Conservation (phyloP, 164 flowering plant species). For the Amborella trichopoda region DNA sequence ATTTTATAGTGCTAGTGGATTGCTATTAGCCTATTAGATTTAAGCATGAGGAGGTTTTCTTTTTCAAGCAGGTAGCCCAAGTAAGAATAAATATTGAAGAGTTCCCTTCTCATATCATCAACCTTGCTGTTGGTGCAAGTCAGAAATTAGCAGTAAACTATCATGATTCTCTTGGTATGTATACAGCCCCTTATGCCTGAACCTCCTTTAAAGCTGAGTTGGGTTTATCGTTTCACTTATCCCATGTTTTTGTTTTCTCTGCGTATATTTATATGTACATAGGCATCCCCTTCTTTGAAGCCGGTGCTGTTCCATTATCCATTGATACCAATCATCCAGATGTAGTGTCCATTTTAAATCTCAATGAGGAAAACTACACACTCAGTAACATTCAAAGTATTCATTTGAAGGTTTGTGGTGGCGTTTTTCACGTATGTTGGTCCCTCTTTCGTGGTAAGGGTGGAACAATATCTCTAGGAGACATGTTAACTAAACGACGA, state of each 20-base stretch:
- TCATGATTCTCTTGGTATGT: constrained; percentile 56
- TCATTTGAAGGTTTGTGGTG: constrained; percentile 53
- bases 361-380: constrained; percentile 11
- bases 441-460: not conserved
- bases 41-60: too few species aligned
- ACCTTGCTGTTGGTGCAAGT: constrained; percentile 67
- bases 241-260: too few species aligned
- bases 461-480: not conserved
- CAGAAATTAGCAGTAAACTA: constrained; percentile 37
- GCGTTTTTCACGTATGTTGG: too few species aligned
- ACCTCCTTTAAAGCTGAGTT: not conserved
- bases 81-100: constrained; percentile 34
- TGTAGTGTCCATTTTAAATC: constrained; percentile 27
- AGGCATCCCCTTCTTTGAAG: constrained; percentile 81
- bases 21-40: too few species aligned
- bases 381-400: constrained; percentile 19
- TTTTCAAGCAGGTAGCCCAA: constrained; percentile 57
- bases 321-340: constrained; percentile 62
- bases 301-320: constrained; percentile 30
- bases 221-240: too few species aligned
- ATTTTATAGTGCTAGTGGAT: too few species aligned
- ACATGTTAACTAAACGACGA: too few species aligned
- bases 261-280: not conserved
- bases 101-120: constrained; percentile 20
- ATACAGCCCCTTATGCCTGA: not conserved